Conservation (phyloP, 768 basidiomycete genomes). For the Macrolepiota dolichaula region DNA sequence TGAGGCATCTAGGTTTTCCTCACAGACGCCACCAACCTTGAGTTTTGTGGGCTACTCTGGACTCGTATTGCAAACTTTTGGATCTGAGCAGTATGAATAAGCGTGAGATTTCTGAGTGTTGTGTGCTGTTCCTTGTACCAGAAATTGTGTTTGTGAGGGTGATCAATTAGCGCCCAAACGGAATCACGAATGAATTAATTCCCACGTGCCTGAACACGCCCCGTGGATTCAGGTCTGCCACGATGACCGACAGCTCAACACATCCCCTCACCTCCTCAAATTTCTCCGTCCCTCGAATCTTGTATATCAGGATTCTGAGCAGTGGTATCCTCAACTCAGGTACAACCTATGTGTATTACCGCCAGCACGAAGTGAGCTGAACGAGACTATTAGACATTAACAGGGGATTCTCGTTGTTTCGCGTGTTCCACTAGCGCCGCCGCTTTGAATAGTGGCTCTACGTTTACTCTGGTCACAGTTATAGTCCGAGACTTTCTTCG, state of each 20-base stretch:
- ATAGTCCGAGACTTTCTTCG: not conserved
- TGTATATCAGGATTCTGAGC: not conserved
- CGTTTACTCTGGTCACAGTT: not conserved
- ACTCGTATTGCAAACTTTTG: not conserved
- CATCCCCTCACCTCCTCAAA: not conserved
- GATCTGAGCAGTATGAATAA: not conserved
- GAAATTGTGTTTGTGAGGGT: too few species aligned
- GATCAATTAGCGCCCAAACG: not conserved
- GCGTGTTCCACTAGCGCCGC: not conserved
- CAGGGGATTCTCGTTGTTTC: not conserved
- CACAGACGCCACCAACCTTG: too few species aligned
- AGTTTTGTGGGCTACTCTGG: too few species aligned
- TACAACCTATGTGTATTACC: not conserved
- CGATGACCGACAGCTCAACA: not conserved
- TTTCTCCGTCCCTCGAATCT: not conserved
- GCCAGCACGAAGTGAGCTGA: not conserved
- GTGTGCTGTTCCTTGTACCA: too few species aligned
- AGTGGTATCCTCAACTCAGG: not conserved
- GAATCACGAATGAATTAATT: not conserved
- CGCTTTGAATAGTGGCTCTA: not conserved
- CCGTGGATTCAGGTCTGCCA: not conserved
- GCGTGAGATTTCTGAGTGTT: not conserved
- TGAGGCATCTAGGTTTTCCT: too few species aligned
- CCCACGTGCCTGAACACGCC: slow-evolving; percentile 7
- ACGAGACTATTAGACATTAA: not conserved